Conservation (phyloP, 2,329 filamentous ascomycete genomes). For the Tolypocladium sp. region DNA sequence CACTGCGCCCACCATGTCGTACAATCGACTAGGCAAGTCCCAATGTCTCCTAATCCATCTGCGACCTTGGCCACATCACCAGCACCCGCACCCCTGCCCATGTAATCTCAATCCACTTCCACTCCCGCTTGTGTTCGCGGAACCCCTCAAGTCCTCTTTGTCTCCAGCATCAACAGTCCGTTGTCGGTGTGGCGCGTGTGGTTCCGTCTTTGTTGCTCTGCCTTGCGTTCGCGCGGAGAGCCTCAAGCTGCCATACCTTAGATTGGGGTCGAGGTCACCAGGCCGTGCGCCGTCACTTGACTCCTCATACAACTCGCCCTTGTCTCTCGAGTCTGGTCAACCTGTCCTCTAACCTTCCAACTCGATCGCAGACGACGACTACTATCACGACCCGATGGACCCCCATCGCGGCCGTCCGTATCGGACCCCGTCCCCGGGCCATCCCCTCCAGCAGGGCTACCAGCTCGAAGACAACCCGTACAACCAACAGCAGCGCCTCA, state of each 20-base stretch:
- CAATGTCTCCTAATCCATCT: slow-evolving; percentile 6
- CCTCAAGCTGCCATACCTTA: not conserved
- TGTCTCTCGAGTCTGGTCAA: not conserved
- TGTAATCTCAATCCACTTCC: slow-evolving; percentile 3
- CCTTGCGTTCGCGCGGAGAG: not conserved
- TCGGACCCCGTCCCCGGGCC: slow-evolving; percentile 68
- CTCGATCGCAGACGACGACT: slow-evolving; percentile 41
- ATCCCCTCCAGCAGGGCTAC: slow-evolving; percentile 65
- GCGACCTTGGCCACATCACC: not conserved
- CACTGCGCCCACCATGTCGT: slow-evolving; percentile 46
- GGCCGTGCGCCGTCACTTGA: not conserved
- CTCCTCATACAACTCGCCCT: not conserved
- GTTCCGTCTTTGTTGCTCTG: not conserved
- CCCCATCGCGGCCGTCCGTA: slow-evolving; percentile 32
- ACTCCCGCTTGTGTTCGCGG: not conserved
- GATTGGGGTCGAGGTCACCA: not conserved
- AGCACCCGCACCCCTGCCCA: slow-evolving; percentile 3
- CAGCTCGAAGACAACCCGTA: slow-evolving; percentile 76
- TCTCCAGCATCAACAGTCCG: not conserved
- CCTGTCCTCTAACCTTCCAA: slow-evolving; percentile 11
- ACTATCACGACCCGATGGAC: slow-evolving; percentile 53
- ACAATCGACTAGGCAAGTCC: slow-evolving; percentile 63
- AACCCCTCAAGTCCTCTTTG: not conserved
- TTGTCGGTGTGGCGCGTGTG: not conserved
- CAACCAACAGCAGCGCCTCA: slow-evolving; percentile 37